phyloP scores from a whole-genome alignment of 176 grass and related monocot genomes.

The Luzula sylvatica region DNA sequence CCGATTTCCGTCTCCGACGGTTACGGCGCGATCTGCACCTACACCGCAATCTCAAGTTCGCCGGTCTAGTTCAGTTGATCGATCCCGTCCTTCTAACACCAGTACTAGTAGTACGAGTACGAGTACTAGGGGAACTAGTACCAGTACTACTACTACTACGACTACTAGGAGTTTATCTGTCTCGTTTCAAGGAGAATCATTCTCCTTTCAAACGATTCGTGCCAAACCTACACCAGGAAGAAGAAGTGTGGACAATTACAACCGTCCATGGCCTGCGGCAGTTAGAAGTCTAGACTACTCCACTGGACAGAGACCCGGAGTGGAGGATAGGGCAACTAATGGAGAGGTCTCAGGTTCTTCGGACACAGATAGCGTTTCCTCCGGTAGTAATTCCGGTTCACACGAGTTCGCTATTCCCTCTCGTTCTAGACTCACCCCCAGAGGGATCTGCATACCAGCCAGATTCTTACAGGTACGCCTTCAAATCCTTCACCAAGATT shows the following conservation, averaged over 20 bases:
- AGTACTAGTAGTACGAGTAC: slow-evolving; percentile 4
- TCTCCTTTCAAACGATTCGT: slow-evolving; percentile 41
- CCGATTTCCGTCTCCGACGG: slow-evolving; percentile 31
- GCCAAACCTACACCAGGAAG: slow-evolving; percentile 13
- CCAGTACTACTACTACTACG: slow-evolving; percentile 16
- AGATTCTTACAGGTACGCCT: slow-evolving; percentile 25
- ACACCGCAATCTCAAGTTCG: slow-evolving; percentile 10
- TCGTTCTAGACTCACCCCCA: slow-evolving; percentile 11
- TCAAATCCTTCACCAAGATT: background rate
- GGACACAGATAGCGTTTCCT: slow-evolving; percentile 37
- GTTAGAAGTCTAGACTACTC: slow-evolving; percentile 3
- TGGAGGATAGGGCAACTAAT: slow-evolving; percentile 14
- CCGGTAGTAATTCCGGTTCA: slow-evolving; percentile 27
- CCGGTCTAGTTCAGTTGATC: slow-evolving; percentile 32
- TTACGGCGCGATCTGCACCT: slow-evolving; percentile 21
- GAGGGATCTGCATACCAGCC: slow-evolving; percentile 22
- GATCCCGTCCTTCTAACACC: slow-evolving; percentile 21
- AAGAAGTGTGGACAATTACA: slow-evolving; percentile 12
- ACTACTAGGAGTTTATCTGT: slow-evolving; percentile 39
- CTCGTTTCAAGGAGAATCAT: slow-evolving; percentile 42
- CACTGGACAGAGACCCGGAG: background rate
- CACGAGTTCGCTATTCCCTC: slow-evolving; percentile 14
- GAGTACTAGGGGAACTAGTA: slow-evolving; percentile 13
- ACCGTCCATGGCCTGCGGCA: slow-evolving; percentile 10
- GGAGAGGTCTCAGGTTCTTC: slow-evolving; percentile 29